Percentiles rank a stretch among this genome's conserved stretches.
These are phyloP conservation scores for Cryptococcus depauperatus DNA, from an alignment of 1,284 basidiomycete species.

Conservation along the genomic window DNA sequence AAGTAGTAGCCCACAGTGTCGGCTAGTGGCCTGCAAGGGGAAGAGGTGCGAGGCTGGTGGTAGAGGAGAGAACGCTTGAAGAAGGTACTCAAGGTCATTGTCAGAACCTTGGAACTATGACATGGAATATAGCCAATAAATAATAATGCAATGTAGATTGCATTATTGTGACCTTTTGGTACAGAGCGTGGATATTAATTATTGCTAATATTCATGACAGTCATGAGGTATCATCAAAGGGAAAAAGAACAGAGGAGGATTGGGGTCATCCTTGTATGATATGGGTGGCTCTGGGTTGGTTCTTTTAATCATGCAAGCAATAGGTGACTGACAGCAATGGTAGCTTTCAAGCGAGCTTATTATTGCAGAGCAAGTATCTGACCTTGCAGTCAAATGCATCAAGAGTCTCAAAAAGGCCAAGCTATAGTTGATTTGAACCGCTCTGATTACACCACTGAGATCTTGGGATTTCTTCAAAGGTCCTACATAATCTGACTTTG, in stretches of 20 bases:
- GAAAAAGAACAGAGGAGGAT: constrained; percentile 47
- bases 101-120: constrained; percentile 1
- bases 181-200: too few species aligned
- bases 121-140: constrained; percentile 29
- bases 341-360: constrained; percentile 11
- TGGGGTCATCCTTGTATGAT: constrained; percentile 61
- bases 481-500: too few species aligned
- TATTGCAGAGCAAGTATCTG: constrained; percentile 9
- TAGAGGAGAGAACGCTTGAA: constrained; percentile 51
- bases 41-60: constrained; percentile 61
- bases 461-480: too few species aligned
- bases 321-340: neutral
- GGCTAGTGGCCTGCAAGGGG: constrained; percentile 63
- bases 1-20: constrained; percentile 55
- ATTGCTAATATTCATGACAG: too few species aligned
- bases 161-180: too few species aligned
- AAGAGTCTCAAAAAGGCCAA: too few species aligned
- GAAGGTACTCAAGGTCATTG: constrained; percentile 25
- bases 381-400: constrained; percentile 6
- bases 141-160: too few species aligned
- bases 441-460: too few species aligned
- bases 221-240: too few species aligned
- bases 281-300: constrained; percentile 45
- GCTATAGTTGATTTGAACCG: too few species aligned
- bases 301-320: neutral